These are phyloP conservation scores for Penicillium sp. DNA, from an alignment of 2,329 filamentous ascomycete genomes.

Conservation along the genomic window DNA sequence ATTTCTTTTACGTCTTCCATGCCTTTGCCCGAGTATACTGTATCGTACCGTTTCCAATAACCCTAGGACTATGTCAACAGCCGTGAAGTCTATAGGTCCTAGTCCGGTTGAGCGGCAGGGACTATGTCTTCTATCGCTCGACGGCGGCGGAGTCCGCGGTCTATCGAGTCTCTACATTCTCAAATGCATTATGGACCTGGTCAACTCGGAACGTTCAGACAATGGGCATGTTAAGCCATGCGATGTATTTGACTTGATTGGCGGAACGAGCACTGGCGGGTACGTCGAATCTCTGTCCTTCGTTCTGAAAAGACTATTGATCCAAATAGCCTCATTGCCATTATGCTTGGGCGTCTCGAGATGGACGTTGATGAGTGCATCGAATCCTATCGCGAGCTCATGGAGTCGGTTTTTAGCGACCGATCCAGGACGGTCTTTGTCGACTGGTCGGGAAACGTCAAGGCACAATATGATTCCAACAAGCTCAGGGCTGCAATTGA, in stretches of 20 bases:
- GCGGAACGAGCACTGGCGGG: constrained; percentile 26
- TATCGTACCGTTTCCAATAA: too few relatives aligned
- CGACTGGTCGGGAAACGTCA: constrained; percentile 11
- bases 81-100: background rate
- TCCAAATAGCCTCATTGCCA: constrained; percentile 40
- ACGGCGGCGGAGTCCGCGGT: constrained; percentile 44
- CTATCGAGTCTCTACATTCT: constrained; percentile 41
- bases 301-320: too few relatives aligned
- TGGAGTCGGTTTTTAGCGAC: constrained; percentile 27
- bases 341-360: constrained; percentile 39
- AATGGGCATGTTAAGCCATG: constrained; percentile 17
- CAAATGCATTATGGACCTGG: constrained; percentile 32
- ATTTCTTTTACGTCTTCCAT: background rate
- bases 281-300: constrained; percentile 16
- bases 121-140: constrained; percentile 25
- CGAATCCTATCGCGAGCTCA: constrained; percentile 28
- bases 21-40: too few relatives aligned
- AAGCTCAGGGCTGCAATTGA: constrained; percentile 12
- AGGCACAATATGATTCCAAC: constrained; percentile 13
- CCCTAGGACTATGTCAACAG: too few relatives aligned
- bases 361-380: constrained; percentile 38
- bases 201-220: constrained; percentile 25
- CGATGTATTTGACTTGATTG: constrained; percentile 24
- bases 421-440: constrained; percentile 10
- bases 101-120: constrained; percentile 11